Base-by-base conservation (phyloP, 345 rosid genomes). In the Acer yangbiense region DNA sequence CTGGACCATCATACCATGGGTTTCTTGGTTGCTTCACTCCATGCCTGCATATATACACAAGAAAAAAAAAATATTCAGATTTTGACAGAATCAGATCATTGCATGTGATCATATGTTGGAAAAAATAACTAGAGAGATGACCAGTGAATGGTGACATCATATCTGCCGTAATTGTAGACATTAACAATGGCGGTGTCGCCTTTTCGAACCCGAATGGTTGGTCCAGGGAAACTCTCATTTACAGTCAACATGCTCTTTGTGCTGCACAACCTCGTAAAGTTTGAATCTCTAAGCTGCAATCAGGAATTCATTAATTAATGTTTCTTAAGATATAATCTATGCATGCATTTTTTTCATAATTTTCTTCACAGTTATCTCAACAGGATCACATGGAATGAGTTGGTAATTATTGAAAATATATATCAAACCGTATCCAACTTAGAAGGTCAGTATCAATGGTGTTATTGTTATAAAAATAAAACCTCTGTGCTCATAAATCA, bases 1-100 rank as follows among this genome's bases (percentile, higher is more conserved):
- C 91, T 0, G 87, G 87, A n/a, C 88, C 86, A 39, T 89, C 88
- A 0, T 81, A 84, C 85, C 92, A 84, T 29, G 87, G 83, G 70
- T 83, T 80, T 27, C 92, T 84, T 0, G 88, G 86, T 16, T 83
- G 85, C 72, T 79, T 83, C 60, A 88, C 81, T 2, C 91, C 91
- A 66, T 86, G 88, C 87, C 87, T 85, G 18, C 44, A 50, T 9
- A 27, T 23, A 57, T 23, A n/a, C 25, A 57, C 43, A 63, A 39
- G 44, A 16, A 52, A 65, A 10, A 11, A 44, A 65, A 11, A 12
- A 7, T n/a, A 0, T 6, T 57, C 60, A 64, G 55, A 17, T 52
- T 32, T 32, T 32, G 35, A 3, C 35, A 32, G 35, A 32, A 32
- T 32, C 35, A 2, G 35, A 32, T 32, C 35, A 32, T 32, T 32